Evolutionary conservation across 2,329 filamentous ascomycete genomes (phyloP), one percentile per base, ranked within the genome.

Genomic region (Colletotrichum sp.): DNA sequence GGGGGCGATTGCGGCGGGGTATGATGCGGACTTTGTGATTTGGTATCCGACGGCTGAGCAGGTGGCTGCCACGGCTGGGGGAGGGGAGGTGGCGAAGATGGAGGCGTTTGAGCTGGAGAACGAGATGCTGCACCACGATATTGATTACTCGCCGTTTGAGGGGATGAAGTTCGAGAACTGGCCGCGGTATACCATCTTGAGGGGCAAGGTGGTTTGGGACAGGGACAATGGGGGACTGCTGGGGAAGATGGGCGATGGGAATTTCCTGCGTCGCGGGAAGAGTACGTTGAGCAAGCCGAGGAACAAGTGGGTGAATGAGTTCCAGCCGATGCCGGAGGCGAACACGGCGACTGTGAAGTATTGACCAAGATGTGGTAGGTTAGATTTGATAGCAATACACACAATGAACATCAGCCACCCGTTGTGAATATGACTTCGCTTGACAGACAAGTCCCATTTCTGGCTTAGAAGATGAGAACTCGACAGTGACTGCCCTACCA

Each of bases 121-220:
- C 78, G 83, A 84, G 9, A 88, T 89, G 82, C 80, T 93, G 77
- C 91, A 93, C 81, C 91, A 93, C 80, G 86, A 90, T 75, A 88
- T 92, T 4, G 91, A 93, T 79, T 92, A 93, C 79, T 92, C 91
- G 10, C 91, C 91, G 0, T 93, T 90, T 78, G 91, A 93, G 80
- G 91, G 91, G 0, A 86, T 85, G 65, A 83, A 79, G n/a, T 79
- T 93, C 55, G 86, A 85, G 32, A 90, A 93, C 73, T 93, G 92
- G 91, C 91, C 91, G 13, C 85, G 91, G 24, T 92, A 90, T 79
- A 93, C 91, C 0, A 84, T 93, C 9, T 77, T 93, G 57, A 82
- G 92, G 71, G 92, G 92, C 0, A 82, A 89, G 76, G 86, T 93
- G 0, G 88, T 92, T 2, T 93, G 89, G 90, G 89, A 90, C 77